Conservation (phyloP, 176 grass and related monocot genomes). For the Zizania latifolia region DNA sequence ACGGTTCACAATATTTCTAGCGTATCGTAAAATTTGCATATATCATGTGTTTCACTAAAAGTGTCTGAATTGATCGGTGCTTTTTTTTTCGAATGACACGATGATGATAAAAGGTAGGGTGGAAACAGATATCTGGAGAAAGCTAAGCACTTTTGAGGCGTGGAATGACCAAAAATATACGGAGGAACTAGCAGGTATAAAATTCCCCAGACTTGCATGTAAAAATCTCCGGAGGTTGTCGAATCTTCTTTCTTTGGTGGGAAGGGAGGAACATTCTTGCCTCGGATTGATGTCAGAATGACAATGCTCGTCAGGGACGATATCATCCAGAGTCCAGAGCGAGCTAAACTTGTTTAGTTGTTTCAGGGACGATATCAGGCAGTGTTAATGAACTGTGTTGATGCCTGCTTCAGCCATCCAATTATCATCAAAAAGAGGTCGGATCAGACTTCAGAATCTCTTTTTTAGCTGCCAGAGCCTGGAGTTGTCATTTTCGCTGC, state of each 20-base stretch:
- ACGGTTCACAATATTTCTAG: too few relatives aligned
- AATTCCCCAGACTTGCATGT: background rate
- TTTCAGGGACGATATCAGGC: too few relatives aligned
- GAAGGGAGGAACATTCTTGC: conserved; percentile 22
- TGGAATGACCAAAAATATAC: background rate
- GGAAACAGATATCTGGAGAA: background rate
- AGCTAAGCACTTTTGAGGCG: background rate
- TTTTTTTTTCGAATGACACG: background rate
- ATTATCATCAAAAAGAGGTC: background rate
- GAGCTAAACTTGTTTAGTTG: too few relatives aligned
- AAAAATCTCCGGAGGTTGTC: too few relatives aligned
- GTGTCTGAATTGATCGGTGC: background rate
- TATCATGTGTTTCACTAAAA: background rate
- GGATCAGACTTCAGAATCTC: background rate
- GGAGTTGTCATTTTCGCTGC: background rate
- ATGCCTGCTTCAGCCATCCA: background rate
- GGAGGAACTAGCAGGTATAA: background rate
- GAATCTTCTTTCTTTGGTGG: conserved; percentile 1
- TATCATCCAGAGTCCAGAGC: too few relatives aligned
- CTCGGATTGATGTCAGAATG: background rate
- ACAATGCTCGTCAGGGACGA: background rate
- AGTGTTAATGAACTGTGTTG: background rate
- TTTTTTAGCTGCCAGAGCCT: too few relatives aligned
- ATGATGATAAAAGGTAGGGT: background rate
- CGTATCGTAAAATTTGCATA: too few relatives aligned